phyloP scores from a whole-genome alignment of 1,284 basidiomycete species.

The Naganishia sp. region DNA sequence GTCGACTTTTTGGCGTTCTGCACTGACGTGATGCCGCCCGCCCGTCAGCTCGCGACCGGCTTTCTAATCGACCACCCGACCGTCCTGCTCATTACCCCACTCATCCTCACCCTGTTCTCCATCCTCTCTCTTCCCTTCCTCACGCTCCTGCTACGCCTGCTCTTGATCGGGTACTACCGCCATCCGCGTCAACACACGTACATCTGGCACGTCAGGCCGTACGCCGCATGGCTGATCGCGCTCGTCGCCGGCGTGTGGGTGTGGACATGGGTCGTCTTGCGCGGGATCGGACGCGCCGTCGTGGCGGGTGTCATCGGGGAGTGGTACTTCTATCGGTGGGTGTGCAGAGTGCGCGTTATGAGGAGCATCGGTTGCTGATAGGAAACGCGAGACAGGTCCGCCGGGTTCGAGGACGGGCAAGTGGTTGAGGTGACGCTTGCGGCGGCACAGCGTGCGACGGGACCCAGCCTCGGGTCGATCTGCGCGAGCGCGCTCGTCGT shows the following conservation, averaged over 20 bases:
- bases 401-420: slow-evolving; percentile 56
- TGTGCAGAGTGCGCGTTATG: slow-evolving; percentile 27
- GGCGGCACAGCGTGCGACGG: slow-evolving; percentile 73
- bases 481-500: slow-evolving; percentile 74
- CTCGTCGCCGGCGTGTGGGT: slow-evolving; percentile 72
- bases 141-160: slow-evolving; percentile 75
- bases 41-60: slow-evolving; percentile 64
- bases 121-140: slow-evolving; percentile 79
- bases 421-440: slow-evolving; percentile 68
- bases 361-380: slow-evolving; percentile 6
- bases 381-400: slow-evolving; percentile 55
- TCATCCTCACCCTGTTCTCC: slow-evolving; percentile 71
- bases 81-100: slow-evolving; percentile 74
- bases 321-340: slow-evolving; percentile 87
- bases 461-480: slow-evolving; percentile 77
- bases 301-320: slow-evolving; percentile 81
- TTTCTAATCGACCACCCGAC: slow-evolving; percentile 78
- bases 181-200: slow-evolving; percentile 53
- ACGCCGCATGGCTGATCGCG: slow-evolving; percentile 79
- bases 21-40: not conserved
- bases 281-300: slow-evolving; percentile 75
- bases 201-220: slow-evolving; percentile 74
- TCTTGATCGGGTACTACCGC: slow-evolving; percentile 69
- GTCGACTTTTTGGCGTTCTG: not conserved
- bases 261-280: slow-evolving; percentile 86